Evolutionary conservation across 768 basidiomycete species (phyloP).

Genomic region (Boletus reticulatus): DNA sequence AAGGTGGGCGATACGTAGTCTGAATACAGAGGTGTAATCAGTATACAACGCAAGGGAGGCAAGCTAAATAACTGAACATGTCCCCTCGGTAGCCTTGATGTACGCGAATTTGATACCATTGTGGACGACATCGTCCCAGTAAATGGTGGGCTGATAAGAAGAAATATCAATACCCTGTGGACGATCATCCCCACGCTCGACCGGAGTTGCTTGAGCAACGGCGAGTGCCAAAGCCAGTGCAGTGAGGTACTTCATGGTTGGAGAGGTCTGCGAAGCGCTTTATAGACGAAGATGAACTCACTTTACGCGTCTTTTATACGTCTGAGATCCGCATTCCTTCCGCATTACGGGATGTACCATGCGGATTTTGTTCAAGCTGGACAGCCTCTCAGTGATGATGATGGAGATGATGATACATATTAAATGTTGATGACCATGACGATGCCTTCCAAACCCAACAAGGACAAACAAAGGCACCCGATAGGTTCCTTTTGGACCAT

Average conservation of each 20-base stretch:
- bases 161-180: constrained; percentile 60
- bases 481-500: neutral
- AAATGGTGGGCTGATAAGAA: constrained; percentile 42
- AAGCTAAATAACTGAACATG: constrained; percentile 32
- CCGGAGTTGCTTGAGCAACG: constrained; percentile 7
- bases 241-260: constrained; percentile 20
- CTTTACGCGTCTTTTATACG: constrained; percentile 9
- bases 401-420: too few relatives aligned
- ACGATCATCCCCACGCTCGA: constrained; percentile 36
- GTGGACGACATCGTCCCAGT: constrained; percentile 51
- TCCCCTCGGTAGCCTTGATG: constrained; percentile 69
- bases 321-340: neutral
- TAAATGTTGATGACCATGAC: too few relatives aligned
- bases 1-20: constrained; percentile 31
- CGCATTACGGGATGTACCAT: neutral
- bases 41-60: constrained; percentile 33
- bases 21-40: constrained; percentile 1
- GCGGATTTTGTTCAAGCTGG: neutral
- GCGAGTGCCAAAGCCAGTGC: constrained; percentile 16
- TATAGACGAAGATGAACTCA: neutral
- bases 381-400: too few relatives aligned
- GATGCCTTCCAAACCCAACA: too few relatives aligned
- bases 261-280: neutral
- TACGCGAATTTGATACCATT: constrained; percentile 55
- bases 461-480: neutral